These are phyloP conservation scores for Fusarium continuum DNA, from an alignment of 2,329 filamentous ascomycete genomes.

Conservation along the genomic window DNA sequence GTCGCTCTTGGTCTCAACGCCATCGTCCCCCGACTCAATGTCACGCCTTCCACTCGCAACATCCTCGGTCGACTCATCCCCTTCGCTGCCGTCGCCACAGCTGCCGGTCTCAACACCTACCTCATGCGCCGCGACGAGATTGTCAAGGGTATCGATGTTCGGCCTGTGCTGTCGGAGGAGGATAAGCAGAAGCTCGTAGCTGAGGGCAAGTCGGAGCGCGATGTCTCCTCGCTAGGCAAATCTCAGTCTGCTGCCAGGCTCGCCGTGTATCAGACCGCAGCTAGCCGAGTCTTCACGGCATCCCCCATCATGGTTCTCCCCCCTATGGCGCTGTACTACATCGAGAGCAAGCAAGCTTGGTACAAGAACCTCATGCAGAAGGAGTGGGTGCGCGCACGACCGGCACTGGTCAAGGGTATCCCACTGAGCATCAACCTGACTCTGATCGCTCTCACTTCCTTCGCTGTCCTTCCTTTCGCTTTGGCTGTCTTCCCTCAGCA, in stretches of 20 bases:
- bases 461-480: constrained; percentile 88
- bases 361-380: constrained; percentile 61
- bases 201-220: constrained; percentile 70
- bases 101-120: constrained; percentile 93
- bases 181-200: constrained; percentile 68
- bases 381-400: constrained; percentile 81
- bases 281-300: constrained; percentile 90
- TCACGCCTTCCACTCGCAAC: constrained; percentile 78
- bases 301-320: constrained; percentile 98
- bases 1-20: constrained; percentile 93
- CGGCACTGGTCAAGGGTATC: constrained; percentile 63
- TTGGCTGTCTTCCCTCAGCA: constrained; percentile 92
- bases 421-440: constrained; percentile 86
- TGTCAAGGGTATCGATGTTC: constrained; percentile 89
- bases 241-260: constrained; percentile 87
- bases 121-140: constrained; percentile 99
- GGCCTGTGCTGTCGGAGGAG: constrained; percentile 77
- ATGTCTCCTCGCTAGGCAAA: constrained; percentile 80
- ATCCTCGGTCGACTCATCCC: constrained; percentile 89
- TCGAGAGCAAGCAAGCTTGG: constrained; percentile 68
- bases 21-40: constrained; percentile 83
- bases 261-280: constrained; percentile 91
- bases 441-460: constrained; percentile 84
- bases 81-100: constrained; percentile 92
- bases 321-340: constrained; percentile 81